Percentiles rank a stretch among this genome's conserved stretches.
phyloP scores from a whole-genome alignment of 225 moss, liverwort and hornwort species.

The Climacium dendroides region DNA sequence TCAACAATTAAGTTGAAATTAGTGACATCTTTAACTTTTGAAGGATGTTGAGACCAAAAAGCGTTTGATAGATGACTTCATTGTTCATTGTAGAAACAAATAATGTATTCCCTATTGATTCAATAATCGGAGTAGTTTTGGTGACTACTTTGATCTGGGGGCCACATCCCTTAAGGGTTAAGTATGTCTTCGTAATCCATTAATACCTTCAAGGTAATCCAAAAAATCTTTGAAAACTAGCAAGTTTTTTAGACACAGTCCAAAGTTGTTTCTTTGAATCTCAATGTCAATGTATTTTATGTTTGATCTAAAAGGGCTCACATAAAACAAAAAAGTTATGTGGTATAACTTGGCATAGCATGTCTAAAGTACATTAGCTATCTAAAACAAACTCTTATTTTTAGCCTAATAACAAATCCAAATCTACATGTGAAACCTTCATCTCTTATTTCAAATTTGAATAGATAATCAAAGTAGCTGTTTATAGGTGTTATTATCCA shows the following conservation, averaged over 20 bases:
- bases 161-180: too few species aligned
- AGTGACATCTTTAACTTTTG: neutral
- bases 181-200: neutral
- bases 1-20: neutral
- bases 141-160: too few species aligned
- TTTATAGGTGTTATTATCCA: neutral
- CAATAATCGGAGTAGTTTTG: too few species aligned
- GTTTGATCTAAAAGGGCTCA: neutral
- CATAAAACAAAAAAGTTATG: neutral
- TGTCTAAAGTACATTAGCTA: neutral
- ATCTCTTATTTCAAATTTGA: neutral
- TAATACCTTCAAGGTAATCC: too few species aligned
- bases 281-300: neutral
- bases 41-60: too few species aligned
- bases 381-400: neutral
- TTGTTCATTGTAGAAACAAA: too few species aligned
- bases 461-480: neutral
- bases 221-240: neutral
- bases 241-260: neutral
- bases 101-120: too few species aligned
- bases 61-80: too few species aligned
- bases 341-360: neutral
- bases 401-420: neutral
- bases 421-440: neutral
- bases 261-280: neutral